A percentile compares a stretch with the other conserved stretches of the same genome.
Evolutionary conservation across 1,284 basidiomycete species (phyloP).

Genomic region (Neolentinus lepideus): DNA sequence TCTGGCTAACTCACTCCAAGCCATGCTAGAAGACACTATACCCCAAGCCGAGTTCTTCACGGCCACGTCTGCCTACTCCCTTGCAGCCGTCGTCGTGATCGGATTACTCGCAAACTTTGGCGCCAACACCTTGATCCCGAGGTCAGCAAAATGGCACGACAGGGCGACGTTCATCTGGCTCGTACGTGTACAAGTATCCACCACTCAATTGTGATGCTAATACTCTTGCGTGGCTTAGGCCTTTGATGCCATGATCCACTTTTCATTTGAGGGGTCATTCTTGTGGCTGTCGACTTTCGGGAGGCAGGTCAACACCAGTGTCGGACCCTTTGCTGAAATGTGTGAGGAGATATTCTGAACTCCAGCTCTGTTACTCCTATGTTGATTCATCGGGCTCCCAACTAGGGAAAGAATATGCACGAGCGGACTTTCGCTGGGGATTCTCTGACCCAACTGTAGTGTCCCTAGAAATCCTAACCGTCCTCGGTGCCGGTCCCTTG

Average conservation of each 20-base stretch:
- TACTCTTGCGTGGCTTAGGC: slow-evolving; percentile 30
- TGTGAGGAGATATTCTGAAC: slow-evolving; percentile 39
- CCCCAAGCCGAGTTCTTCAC: slow-evolving; percentile 43
- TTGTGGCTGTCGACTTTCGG: slow-evolving; percentile 70
- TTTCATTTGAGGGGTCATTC: slow-evolving; percentile 73
- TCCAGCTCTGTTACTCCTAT: slow-evolving; percentile 4
- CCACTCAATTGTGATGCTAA: background rate
- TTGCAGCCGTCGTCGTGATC: slow-evolving; percentile 48
- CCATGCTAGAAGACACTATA: background rate
- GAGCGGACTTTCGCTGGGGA: slow-evolving; percentile 77
- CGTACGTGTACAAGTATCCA: slow-evolving; percentile 27
- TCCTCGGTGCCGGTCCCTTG: slow-evolving; percentile 67
- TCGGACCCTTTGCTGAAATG: slow-evolving; percentile 65
- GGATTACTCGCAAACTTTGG: slow-evolving; percentile 42
- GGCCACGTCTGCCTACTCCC: slow-evolving; percentile 54
- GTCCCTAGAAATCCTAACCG: slow-evolving; percentile 76
- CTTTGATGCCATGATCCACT: slow-evolving; percentile 76
- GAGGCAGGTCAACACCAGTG: slow-evolving; percentile 60
- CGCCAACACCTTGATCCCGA: slow-evolving; percentile 49
- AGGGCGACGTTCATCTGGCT: slow-evolving; percentile 68
- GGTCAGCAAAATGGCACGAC: slow-evolving; percentile 55
- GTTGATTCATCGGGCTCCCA: background rate
- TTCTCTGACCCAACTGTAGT: slow-evolving; percentile 71
- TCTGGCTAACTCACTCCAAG: background rate
- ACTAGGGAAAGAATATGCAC: slow-evolving; percentile 60